phyloP scores from a whole-genome alignment of 305 asterid genomes.

The Fraxinus baroniana region DNA sequence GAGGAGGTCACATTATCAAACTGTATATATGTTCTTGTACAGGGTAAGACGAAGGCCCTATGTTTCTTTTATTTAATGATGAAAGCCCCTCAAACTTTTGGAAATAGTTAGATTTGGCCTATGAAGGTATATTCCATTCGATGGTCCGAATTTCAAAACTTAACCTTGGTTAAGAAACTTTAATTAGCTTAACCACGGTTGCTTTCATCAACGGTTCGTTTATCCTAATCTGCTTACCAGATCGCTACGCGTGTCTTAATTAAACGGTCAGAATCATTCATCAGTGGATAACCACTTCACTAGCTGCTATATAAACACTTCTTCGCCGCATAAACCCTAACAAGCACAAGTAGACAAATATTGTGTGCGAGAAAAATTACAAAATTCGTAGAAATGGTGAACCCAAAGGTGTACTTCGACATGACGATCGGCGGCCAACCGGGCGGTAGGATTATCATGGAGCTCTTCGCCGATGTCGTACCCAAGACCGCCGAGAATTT shows the following conservation, averaged over 20 bases:
- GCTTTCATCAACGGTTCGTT: neutral
- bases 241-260: constrained; percentile 32
- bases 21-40: neutral
- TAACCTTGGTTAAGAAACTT: constrained; percentile 23
- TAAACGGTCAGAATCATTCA: constrained; percentile 28
- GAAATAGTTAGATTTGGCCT: neutral
- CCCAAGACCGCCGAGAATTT: constrained; percentile 68
- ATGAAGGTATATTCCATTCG: too few species aligned
- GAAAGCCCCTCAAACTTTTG: neutral
- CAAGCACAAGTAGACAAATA: neutral
- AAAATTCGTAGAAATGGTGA: constrained; percentile 31
- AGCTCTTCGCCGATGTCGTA: constrained; percentile 50
- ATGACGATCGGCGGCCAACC: constrained; percentile 60
- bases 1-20: too few species aligned
- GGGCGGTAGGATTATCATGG: constrained; percentile 57
- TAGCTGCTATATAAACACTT: too few species aligned
- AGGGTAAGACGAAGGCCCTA: neutral
- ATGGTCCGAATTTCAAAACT: neutral
- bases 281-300: constrained; percentile 21
- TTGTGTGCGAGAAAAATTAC: neutral
- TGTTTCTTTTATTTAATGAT: neutral
- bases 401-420: constrained; percentile 68
- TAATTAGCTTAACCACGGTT: constrained; percentile 20
- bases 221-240: neutral
- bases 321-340: too few species aligned